phyloP scores from a whole-genome alignment of 768 basidiomycete species.

The Paxillus ammoniavirescens region DNA sequence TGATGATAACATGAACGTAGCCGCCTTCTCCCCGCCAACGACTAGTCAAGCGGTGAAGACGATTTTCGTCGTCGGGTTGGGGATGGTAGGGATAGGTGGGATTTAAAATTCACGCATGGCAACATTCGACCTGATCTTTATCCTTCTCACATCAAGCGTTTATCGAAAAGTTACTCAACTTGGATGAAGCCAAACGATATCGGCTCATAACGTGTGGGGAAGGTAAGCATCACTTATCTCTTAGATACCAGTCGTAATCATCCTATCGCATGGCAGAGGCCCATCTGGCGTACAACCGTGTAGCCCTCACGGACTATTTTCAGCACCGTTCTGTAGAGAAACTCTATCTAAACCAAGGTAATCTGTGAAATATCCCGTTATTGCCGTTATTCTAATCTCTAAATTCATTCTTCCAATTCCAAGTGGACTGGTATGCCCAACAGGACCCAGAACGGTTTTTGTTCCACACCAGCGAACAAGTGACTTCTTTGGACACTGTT shows the following conservation, averaged over 20 bases:
- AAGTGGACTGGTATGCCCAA: conserved; percentile 55
- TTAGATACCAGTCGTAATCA: conserved; percentile 16
- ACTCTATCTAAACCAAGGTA: conserved; percentile 55
- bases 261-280: conserved; percentile 25
- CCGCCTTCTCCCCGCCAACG: background rate
- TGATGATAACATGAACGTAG: background rate
- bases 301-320: conserved; percentile 55
- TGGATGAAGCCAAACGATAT: conserved; percentile 50
- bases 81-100: conserved; percentile 61
- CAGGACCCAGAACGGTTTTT: conserved; percentile 56
- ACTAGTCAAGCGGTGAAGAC: background rate
- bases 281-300: conserved; percentile 55
- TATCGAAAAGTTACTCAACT: conserved; percentile 64
- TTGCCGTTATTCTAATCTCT: background rate
- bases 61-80: conserved; percentile 43
- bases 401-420: conserved; percentile 13
- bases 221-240: conserved; percentile 33
- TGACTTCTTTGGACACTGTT: conserved; percentile 37
- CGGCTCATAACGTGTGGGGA: conserved; percentile 62
- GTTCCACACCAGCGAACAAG: conserved; percentile 50
- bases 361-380: background rate
- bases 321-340: conserved; percentile 56
- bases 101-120: background rate
- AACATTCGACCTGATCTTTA: background rate
- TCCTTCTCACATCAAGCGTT: conserved; percentile 41